Evolutionary conservation across 495 filamentous ascomycete species (phyloP), one percentile per base, ranked within the genome.

Genomic region (Penicillium egyptiacum): DNA sequence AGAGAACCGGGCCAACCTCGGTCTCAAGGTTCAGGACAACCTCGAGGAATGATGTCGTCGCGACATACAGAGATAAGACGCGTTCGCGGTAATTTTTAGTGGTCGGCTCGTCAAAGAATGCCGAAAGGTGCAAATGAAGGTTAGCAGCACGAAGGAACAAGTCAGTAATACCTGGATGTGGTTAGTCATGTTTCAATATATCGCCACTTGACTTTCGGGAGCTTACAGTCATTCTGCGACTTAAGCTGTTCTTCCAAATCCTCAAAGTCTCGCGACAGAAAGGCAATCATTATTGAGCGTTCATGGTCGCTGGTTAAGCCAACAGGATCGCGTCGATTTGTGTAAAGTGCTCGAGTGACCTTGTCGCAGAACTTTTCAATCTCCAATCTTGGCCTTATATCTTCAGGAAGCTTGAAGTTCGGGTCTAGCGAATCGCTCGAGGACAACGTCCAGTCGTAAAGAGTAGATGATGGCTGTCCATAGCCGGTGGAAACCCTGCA

Each of bases 321-420:
- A 35, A 89, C 80, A 1, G 88, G 86, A 63, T 92, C 88, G 53
- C 83, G 84, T 22, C 81, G 83, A 56, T 91, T 92, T 65, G 85
- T 90, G 62, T 94, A 96, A 67, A 96, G 83, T 50, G 87, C 83
- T 65, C 87, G 87, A 4, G 89, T 92, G n/a, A 93, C 85, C 63
- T 88, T 92, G 70, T 95, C 89, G 58, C 85, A 87, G 60, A 95
- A 92, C 19, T 83, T 82, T 69, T 94, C 91, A 53, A 96, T 90
- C 63, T 87, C 83, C 20, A 95, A 75, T 57, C 89, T 78, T 35
- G 82, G 78, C 56, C 84, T 81, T 17, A 91, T 81, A 51, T 89
- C 85, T 2, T 79, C 74, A 3, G 88, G 82, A 14, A 95, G 72
- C 49, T 79, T 83, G 63, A 87, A 89, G 50, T 83, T 87, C 1